Conservation (phyloP, 2,329 filamentous ascomycete species). For the Colletotrichum chlorophyti region DNA sequence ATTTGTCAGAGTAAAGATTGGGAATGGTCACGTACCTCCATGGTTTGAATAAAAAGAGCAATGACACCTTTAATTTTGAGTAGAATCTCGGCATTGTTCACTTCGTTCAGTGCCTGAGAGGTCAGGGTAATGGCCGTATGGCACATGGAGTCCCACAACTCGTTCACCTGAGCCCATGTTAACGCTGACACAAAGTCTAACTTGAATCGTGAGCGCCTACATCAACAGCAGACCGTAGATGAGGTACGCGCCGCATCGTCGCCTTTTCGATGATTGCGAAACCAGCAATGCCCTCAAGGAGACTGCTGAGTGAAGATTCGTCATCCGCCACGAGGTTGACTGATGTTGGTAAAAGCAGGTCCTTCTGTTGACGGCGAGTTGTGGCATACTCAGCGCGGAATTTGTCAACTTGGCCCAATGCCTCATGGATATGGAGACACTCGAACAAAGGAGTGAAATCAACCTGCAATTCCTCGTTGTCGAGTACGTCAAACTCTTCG, state of each 20-base stretch:
- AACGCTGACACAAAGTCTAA: neutral
- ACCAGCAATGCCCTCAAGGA: slow-evolving; percentile 92
- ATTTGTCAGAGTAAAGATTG: neutral
- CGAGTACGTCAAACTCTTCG: slow-evolving; percentile 93
- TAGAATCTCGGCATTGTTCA: slow-evolving; percentile 88
- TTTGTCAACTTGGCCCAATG: slow-evolving; percentile 88
- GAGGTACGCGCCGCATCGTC: slow-evolving; percentile 86
- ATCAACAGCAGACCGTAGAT: slow-evolving; percentile 82
- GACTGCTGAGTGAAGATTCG: slow-evolving; percentile 82
- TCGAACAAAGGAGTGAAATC: slow-evolving; percentile 96
- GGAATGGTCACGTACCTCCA: slow-evolving; percentile 76
- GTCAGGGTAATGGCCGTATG: slow-evolving; percentile 85
- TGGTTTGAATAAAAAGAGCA: slow-evolving; percentile 95
- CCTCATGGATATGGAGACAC: slow-evolving; percentile 94
- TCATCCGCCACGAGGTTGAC: slow-evolving; percentile 84
- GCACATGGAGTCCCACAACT: slow-evolving; percentile 98
- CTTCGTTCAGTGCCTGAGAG: slow-evolving; percentile 75
- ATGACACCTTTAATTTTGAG: slow-evolving; percentile 95
- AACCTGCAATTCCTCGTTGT: slow-evolving; percentile 94
- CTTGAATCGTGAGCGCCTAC: slow-evolving; percentile 54
- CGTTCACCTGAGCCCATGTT: slow-evolving; percentile 74
- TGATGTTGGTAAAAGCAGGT: slow-evolving; percentile 79
- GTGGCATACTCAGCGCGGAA: slow-evolving; percentile 92
- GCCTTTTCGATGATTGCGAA: slow-evolving; percentile 97
- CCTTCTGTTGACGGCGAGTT: slow-evolving; percentile 89